A percentile compares a stretch with the other conserved stretches of the same genome.
These are phyloP conservation scores for Alternaria hordeiaustralica DNA, from an alignment of 2,329 filamentous ascomycete genomes.

Conservation along the genomic window DNA sequence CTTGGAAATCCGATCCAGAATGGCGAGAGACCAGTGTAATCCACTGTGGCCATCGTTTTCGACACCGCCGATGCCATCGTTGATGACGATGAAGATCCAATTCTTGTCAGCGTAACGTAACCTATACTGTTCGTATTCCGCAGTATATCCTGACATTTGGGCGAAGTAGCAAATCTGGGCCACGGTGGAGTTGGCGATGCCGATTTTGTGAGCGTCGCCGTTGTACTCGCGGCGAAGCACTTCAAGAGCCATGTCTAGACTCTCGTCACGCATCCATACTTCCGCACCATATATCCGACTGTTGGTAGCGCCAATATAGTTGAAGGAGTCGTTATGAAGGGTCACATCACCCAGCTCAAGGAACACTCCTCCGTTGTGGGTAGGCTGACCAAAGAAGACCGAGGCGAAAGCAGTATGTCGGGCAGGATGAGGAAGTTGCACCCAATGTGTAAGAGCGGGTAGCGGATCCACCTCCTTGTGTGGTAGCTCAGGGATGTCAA, in stretches of 20 bases:
- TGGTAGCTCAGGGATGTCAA: not conserved
- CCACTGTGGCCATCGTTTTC: slow-evolving; percentile 11
- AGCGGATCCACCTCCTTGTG: not conserved
- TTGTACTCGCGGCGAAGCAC: slow-evolving; percentile 10
- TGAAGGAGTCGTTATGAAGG: slow-evolving; percentile 21
- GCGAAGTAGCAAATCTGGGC: slow-evolving; percentile 19
- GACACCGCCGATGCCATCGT: slow-evolving; percentile 22
- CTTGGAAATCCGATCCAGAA: slow-evolving; percentile 14
- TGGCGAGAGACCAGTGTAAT: slow-evolving; percentile 32
- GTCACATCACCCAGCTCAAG: slow-evolving; percentile 16
- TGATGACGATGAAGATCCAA: slow-evolving; percentile 36
- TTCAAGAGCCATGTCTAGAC: slow-evolving; percentile 30
- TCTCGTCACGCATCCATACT: slow-evolving; percentile 26
- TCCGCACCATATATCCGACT: not conserved
- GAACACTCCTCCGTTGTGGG: slow-evolving; percentile 13
- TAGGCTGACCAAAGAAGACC: not conserved
- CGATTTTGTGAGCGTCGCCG: slow-evolving; percentile 20
- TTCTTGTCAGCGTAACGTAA: slow-evolving; percentile 17
- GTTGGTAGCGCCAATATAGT: slow-evolving; percentile 5
- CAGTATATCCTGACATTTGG: not conserved
- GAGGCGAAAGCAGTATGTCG: slow-evolving; percentile 11
- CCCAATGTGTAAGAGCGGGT: not conserved
- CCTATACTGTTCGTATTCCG: slow-evolving; percentile 13
- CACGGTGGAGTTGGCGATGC: slow-evolving; percentile 21
- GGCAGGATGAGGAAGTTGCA: slow-evolving; percentile 12